A percentile compares a stretch with the other conserved stretches of the same genome.
These are phyloP conservation scores for Conoideocrella luteorostrata DNA, from an alignment of 2,329 filamentous ascomycete species.

Conservation along the genomic window DNA sequence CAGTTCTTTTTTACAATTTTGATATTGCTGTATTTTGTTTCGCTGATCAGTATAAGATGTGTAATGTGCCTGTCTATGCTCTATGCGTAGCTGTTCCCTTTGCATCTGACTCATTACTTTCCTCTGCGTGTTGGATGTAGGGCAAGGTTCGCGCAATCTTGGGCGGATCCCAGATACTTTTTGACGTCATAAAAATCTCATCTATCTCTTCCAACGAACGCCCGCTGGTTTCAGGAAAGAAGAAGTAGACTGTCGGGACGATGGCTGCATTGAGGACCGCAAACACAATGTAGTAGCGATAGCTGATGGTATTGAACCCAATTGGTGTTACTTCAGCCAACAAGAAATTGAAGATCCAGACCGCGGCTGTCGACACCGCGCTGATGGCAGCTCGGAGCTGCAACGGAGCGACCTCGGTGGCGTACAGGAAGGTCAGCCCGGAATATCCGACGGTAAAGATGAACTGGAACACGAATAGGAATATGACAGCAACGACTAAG, in stretches of 20 bases:
- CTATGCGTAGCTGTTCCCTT: neutral
- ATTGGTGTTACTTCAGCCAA: slow-evolving; percentile 58
- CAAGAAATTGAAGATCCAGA: slow-evolving; percentile 33
- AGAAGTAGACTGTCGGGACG: slow-evolving; percentile 31
- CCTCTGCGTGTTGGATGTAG: too few relatives aligned
- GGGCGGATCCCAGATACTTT: slow-evolving; percentile 9
- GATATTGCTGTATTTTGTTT: neutral
- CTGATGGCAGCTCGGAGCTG: slow-evolving; percentile 38
- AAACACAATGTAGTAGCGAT: slow-evolving; percentile 42
- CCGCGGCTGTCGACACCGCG: slow-evolving; percentile 44
- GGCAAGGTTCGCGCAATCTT: too few relatives aligned
- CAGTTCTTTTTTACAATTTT: neutral
- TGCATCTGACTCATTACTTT: neutral
- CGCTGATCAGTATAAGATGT: too few relatives aligned
- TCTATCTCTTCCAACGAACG: slow-evolving; percentile 24
- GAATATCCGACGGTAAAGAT: slow-evolving; percentile 61
- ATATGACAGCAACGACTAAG: slow-evolving; percentile 24
- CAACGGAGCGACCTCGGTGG: slow-evolving; percentile 46
- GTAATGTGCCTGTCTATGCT: neutral
- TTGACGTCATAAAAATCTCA: slow-evolving; percentile 15
- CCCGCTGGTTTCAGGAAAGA: slow-evolving; percentile 22
- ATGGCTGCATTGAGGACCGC: slow-evolving; percentile 36
- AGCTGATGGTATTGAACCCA: slow-evolving; percentile 52
- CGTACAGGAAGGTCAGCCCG: slow-evolving; percentile 54
- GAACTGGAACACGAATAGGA: slow-evolving; percentile 62